Evolutionary conservation across 1,139 yeast genomes (phyloP), one percentile per base, ranked within the genome.

Genomic region (Zygosaccharomyces sapae): DNA sequence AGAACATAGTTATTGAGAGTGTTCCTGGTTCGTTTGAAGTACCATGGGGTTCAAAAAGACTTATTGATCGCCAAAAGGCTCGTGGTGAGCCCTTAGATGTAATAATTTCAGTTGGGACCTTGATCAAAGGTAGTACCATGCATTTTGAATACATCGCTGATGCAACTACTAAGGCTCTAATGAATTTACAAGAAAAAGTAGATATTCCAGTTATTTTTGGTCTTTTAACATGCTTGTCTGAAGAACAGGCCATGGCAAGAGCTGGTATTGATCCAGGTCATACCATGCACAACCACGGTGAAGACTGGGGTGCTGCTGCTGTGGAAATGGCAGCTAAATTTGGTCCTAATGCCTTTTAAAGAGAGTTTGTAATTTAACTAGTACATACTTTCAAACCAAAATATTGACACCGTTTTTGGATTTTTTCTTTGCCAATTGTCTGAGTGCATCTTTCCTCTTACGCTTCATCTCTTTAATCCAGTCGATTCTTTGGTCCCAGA

Each of bases 301-400:
- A 80, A 63, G 97, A 92, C 69, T 92, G 97, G 97, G 98, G 95
- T 59, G 92, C 95, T 40, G 96, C 97, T 50, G 97, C 97, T n/a
- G 96, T 92, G 33, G 98, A 92, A 72, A 90, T 89, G 97, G 82
- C 83, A 8, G 55, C 73, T 37, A 86, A 85, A 53, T 74, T 66
- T 46, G 65, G 66, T 33, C 52, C 55, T 36, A 52, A 50, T 31
- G 59, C 56, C 31, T 43, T 43, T 46, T 51, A 38, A 13, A 20
- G 27, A 18, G n/a, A 19, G 18, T 22, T 37, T 18, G 18, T 44
- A 22, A 35, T 12, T 19, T 48, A 43, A 36, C 35, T 36, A 35
- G 25, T 30, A 16, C 18, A 40, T 33, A 22, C 12, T 30, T 10
- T 37, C 33, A 48, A 13, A 48, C 38, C 29, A 48, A 27, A 9